phyloP scores from a whole-genome alignment of 768 basidiomycete genomes.

The Cystofilobasidium capitatum region DNA sequence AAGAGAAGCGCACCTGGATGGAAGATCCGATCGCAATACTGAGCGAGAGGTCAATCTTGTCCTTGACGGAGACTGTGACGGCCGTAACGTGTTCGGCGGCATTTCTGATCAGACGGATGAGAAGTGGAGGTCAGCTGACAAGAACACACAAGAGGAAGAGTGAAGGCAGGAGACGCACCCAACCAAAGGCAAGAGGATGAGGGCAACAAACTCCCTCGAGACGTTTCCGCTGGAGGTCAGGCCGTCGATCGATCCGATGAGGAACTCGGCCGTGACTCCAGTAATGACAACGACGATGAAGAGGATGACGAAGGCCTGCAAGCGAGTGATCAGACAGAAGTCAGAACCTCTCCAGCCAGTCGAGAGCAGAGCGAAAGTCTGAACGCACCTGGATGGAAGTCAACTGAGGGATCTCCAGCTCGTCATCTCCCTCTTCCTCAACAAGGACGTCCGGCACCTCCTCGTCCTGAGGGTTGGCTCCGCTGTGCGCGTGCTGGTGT shows the following conservation, averaged over 20 bases:
- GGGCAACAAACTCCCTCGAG: slow-evolving; percentile 16
- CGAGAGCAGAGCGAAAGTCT: neutral
- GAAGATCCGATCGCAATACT: slow-evolving; percentile 35
- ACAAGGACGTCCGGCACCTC: neutral
- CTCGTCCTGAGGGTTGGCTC: neutral
- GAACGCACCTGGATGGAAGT: neutral
- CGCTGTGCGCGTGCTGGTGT: neutral
- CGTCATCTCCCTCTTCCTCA: slow-evolving; percentile 28
- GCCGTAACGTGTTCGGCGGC: slow-evolving; percentile 27
- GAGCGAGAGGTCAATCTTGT: slow-evolving; percentile 28
- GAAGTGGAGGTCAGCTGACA: neutral
- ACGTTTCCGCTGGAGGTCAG: slow-evolving; percentile 30
- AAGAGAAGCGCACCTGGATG: slow-evolving; percentile 49
- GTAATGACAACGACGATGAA: slow-evolving; percentile 34
- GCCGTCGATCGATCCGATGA: slow-evolving; percentile 19
- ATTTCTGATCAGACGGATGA: neutral
- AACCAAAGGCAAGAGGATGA: slow-evolving; percentile 24
- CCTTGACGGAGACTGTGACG: slow-evolving; percentile 29
- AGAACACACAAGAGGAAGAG: neutral
- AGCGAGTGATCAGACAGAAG: neutral
- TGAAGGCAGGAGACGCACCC: slow-evolving; percentile 3
- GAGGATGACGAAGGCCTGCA: slow-evolving; percentile 31
- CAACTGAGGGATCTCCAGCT: slow-evolving; percentile 27
- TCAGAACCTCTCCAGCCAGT: neutral
- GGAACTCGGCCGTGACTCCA: slow-evolving; percentile 32